A percentile compares a stretch with the other conserved stretches of the same genome.
Evolutionary conservation across 1,139 yeast genomes (phyloP).

Genomic region (Sugiyamaella pinicola): DNA sequence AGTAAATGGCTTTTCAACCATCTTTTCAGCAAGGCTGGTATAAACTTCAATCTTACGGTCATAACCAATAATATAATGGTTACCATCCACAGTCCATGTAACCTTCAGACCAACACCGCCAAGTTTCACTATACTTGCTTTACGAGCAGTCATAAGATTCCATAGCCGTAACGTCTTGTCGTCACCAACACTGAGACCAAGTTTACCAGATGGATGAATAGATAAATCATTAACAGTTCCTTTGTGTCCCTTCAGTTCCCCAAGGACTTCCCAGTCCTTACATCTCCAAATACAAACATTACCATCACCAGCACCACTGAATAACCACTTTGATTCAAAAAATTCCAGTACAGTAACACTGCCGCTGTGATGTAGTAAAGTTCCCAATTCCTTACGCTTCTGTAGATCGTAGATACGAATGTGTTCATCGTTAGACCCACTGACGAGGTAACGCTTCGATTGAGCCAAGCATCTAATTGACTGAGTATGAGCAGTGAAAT

Average conservation of each 20-base stretch:
- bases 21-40: slow-evolving; percentile 61
- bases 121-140: slow-evolving; percentile 81
- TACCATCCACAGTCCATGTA: slow-evolving; percentile 54
- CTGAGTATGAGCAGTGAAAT: slow-evolving; percentile 90
- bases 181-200: slow-evolving; percentile 85
- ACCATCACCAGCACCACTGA: slow-evolving; percentile 92
- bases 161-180: slow-evolving; percentile 85
- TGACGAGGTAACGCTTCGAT: slow-evolving; percentile 81
- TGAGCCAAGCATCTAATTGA: slow-evolving; percentile 84
- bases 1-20: slow-evolving; percentile 50
- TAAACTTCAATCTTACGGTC: slow-evolving; percentile 65
- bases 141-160: slow-evolving; percentile 97
- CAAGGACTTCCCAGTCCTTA: slow-evolving; percentile 94
- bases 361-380: slow-evolving; percentile 86
- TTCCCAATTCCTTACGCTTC: slow-evolving; percentile 91
- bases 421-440: slow-evolving; percentile 96
- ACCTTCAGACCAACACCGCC: slow-evolving; percentile 59
- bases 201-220: slow-evolving; percentile 89
- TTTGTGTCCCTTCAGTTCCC: slow-evolving; percentile 82
- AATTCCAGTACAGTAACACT: slow-evolving; percentile 77
- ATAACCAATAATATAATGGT: slow-evolving; percentile 73
- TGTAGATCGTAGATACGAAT: slow-evolving; percentile 92
- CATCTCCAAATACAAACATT: slow-evolving; percentile 91
- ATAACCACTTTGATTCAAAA: slow-evolving; percentile 71
- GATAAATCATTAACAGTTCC: slow-evolving; percentile 70